Evolutionary conservation across 257 asterid species (phyloP).

Genomic region (Nicotiana paniculata): DNA sequence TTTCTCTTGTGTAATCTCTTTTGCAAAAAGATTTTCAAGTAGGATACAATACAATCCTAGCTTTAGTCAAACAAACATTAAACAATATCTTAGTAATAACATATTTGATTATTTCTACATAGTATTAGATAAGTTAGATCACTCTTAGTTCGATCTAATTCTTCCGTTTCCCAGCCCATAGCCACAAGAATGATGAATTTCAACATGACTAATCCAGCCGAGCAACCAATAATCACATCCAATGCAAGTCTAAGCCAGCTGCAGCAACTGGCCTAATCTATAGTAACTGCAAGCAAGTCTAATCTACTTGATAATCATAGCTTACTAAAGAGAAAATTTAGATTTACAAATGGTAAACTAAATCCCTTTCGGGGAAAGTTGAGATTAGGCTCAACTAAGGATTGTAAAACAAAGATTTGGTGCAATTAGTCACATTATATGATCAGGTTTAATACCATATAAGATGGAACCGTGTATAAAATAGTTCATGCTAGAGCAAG

Average conservation of each 20-base stretch:
- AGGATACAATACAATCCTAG: not conserved
- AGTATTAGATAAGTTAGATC: not conserved
- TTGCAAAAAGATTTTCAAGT: not conserved
- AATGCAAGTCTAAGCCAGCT: not conserved
- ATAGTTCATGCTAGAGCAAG: conserved; percentile 3
- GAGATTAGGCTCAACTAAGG: not conserved
- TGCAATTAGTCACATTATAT: not conserved
- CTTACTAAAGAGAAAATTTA: not conserved
- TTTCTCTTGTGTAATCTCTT: not conserved
- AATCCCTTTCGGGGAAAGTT: not conserved
- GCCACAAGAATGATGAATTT: not conserved
- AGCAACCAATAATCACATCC: not conserved
- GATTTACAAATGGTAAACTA: not conserved
- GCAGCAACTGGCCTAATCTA: not conserved
- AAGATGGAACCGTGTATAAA: not conserved
- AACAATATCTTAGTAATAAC: not conserved
- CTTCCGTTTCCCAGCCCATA: not conserved
- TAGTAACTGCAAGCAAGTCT: conserved; percentile 3
- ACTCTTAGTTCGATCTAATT: not conserved
- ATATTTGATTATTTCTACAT: not conserved
- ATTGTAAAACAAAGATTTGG: not conserved
- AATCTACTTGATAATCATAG: not conserved
- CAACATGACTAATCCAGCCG: not conserved
- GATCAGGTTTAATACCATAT: not conserved
- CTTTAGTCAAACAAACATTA: not conserved